phyloP scores from a whole-genome alignment of 2,329 filamentous ascomycete genomes.

The Talaromyces sp. region DNA sequence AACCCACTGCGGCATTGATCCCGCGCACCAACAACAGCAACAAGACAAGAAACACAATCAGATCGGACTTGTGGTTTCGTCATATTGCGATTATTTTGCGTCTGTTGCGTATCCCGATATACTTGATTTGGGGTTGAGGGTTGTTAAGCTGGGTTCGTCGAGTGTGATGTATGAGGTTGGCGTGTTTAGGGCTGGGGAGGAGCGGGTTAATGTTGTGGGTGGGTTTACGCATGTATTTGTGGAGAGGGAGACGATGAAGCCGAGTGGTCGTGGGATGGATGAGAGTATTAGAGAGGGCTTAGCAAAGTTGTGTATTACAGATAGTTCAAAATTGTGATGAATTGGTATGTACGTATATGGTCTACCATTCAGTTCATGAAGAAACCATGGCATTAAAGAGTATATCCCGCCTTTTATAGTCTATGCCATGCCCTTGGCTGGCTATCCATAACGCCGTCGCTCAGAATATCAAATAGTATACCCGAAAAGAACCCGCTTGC shows the following conservation, averaged over 20 bases:
- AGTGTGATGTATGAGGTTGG: slow-evolving; percentile 90
- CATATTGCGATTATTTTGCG: slow-evolving; percentile 80
- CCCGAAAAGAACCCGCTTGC: slow-evolving; percentile 14
- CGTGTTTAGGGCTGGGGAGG: slow-evolving; percentile 72
- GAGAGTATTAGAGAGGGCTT: slow-evolving; percentile 51
- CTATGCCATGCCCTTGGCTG: neutral
- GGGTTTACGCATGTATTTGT: slow-evolving; percentile 88
- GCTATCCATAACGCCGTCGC: slow-evolving; percentile 18
- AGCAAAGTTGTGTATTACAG: slow-evolving; percentile 52
- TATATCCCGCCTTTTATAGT: slow-evolving; percentile 3
- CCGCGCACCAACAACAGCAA: slow-evolving; percentile 32
- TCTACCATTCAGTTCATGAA: neutral
- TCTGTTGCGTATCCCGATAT: slow-evolving; percentile 78
- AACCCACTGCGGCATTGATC: slow-evolving; percentile 69
- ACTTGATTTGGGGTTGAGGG: slow-evolving; percentile 76
- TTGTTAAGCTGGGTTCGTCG: slow-evolving; percentile 78
- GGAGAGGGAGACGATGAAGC: slow-evolving; percentile 68
- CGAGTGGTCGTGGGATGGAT: slow-evolving; percentile 57
- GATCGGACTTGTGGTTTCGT: slow-evolving; percentile 81
- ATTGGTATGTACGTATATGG: neutral
- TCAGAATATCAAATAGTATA: slow-evolving; percentile 9
- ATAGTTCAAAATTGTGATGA: slow-evolving; percentile 30
- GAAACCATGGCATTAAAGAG: neutral
- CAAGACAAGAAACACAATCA: slow-evolving; percentile 50
- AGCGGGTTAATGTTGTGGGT: slow-evolving; percentile 77